phyloP scores from a whole-genome alignment of 2,329 filamentous ascomycete species.

The Microsporum audouinii region DNA sequence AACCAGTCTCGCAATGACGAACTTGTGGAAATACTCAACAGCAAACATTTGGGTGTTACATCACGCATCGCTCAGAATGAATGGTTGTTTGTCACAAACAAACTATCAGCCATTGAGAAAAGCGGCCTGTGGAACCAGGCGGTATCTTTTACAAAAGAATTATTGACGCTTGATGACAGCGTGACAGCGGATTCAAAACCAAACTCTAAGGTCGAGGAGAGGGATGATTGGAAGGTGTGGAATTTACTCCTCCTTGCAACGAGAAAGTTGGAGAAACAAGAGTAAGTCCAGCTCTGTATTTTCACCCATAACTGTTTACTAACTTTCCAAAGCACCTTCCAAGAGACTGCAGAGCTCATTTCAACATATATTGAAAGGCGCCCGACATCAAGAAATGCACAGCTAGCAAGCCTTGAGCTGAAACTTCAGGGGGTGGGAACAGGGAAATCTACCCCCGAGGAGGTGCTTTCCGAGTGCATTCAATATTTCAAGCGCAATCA shows the following conservation, averaged over 20 bases:
- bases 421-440: slow-evolving; percentile 7
- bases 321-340: slow-evolving; percentile 21
- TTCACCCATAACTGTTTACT: neutral
- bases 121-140: slow-evolving; percentile 31
- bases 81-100: slow-evolving; percentile 30
- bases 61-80: slow-evolving; percentile 36
- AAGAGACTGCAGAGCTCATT: slow-evolving; percentile 26
- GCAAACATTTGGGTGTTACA: slow-evolving; percentile 30
- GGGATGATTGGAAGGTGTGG: slow-evolving; percentile 39
- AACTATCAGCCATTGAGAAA: slow-evolving; percentile 29
- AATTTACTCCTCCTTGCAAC: slow-evolving; percentile 29
- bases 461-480: slow-evolving; percentile 29
- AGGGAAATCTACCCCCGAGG: slow-evolving; percentile 12
- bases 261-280: slow-evolving; percentile 22
- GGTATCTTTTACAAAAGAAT: slow-evolving; percentile 25
- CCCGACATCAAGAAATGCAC: slow-evolving; percentile 34
- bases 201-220: slow-evolving; percentile 22
- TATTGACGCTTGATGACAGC: slow-evolving; percentile 28
- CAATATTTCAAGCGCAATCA: slow-evolving; percentile 33
- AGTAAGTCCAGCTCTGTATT: slow-evolving; percentile 22
- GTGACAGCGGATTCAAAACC: slow-evolving; percentile 19
- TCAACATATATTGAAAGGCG: slow-evolving; percentile 23
- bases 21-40: slow-evolving; percentile 33
- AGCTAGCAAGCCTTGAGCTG: slow-evolving; percentile 28
- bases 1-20: slow-evolving; percentile 31